A percentile compares a stretch with the other conserved stretches of the same genome.
Evolutionary conservation across 768 basidiomycete species (phyloP).

Genomic region (Rhizopogon vulgaris): DNA sequence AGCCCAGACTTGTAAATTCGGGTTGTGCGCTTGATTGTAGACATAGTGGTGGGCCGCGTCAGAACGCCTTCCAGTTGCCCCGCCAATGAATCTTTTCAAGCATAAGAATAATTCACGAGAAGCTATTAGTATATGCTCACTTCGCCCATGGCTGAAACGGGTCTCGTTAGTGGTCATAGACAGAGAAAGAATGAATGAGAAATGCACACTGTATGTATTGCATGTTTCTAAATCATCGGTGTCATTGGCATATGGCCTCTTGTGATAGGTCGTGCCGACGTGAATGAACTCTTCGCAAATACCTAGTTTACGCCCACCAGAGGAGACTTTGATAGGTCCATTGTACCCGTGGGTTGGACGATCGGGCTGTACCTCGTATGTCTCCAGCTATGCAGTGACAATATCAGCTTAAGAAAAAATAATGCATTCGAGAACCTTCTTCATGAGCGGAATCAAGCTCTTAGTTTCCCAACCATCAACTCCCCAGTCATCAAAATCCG

Average conservation of each 20-base stretch:
- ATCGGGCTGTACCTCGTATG: slow-evolving; percentile 11
- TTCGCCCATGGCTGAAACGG: too few species aligned
- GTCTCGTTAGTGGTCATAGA: too few species aligned
- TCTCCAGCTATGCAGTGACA: slow-evolving; percentile 11
- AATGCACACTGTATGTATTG: slow-evolving; percentile 42
- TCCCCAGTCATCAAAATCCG: slow-evolving; percentile 43
- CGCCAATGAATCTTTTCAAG: slow-evolving; percentile 45
- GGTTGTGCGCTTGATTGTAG: too few species aligned
- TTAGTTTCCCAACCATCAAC: slow-evolving; percentile 22
- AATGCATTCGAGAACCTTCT: slow-evolving; percentile 10
- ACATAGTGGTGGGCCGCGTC: too few species aligned
- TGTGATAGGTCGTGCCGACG: slow-evolving; percentile 41
- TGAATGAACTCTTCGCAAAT: slow-evolving; percentile 41
- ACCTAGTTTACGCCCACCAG: slow-evolving; percentile 28
- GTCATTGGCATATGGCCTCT: slow-evolving; percentile 39
- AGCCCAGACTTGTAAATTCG: too few species aligned
- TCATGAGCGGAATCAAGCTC: slow-evolving; percentile 18
- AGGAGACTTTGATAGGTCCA: slow-evolving; percentile 17
- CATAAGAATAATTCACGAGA: neutral
- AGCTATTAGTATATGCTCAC: slow-evolving; percentile 25
- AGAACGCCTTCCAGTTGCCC: too few species aligned
- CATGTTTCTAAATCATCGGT: slow-evolving; percentile 38
- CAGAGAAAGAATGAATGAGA: too few species aligned
- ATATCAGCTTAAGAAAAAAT: neutral
- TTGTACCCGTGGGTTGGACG: slow-evolving; percentile 16